Base-by-base conservation (phyloP, 495 filamentous ascomycete genomes). In the Trichoderma virens region DNA sequence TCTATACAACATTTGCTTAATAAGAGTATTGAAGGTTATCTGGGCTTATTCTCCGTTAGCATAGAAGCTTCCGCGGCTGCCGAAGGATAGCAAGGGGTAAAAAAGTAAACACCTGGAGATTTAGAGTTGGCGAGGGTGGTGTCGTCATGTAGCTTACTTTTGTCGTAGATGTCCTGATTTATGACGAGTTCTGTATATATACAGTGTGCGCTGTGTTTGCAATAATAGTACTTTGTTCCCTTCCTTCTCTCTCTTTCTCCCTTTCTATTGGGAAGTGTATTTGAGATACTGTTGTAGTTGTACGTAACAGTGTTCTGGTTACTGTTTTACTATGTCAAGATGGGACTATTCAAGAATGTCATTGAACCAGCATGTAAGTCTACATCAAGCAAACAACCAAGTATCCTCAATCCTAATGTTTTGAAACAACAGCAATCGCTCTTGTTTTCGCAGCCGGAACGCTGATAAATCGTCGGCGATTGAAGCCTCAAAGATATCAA, bases 171-270 rank as follows among this genome's bases (percentile, higher is more conserved):
- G 3, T 47, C n/a, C 39, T 43, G 9, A 13, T 11, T 47, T n/a
- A n/a, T n/a, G n/a, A n/a, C n/a, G n/a, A n/a, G 18, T 47, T 20
- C 43, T 47, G n/a, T 47, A 47, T 47, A 47, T 47, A 47, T 47
- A 47, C n/a, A 20, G 2, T 5, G 1, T 8, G 18, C 18, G 5
- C 16, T 47, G 43, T 47, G 43, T 1, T 47, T 47, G 8, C 20
- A 8, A 6, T 25, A 18, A 0, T 47, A 2, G n/a, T 2, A 5
- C 8, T 18, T 20, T 23, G 18, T 47, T 47, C 18, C 43, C 43
- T 47, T 18, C 41, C 18, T n/a, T n/a, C 18, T 47, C n/a, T 23
- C 43, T 47, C 20, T 47, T 47, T 47, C n/a, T 47, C 8, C 43
- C 5, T 43, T 35, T 4, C 32, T 4, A 35, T 35, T 11, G 4